Base-by-base conservation (phyloP, 2,329 filamentous ascomycete species). In the Stromatinia cepivora region DNA sequence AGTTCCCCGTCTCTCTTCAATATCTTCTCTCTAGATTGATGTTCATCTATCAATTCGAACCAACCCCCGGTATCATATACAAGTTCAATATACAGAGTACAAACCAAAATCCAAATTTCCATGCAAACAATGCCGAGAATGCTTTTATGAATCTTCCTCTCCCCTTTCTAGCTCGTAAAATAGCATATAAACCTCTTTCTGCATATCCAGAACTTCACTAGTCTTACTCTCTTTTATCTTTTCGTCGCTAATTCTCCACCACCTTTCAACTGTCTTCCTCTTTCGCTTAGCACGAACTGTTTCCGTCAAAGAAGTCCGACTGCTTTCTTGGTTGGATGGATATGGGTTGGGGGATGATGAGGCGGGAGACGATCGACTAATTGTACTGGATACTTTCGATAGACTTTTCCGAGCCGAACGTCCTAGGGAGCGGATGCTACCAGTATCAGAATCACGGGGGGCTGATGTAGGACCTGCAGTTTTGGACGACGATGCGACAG, bases 191-290 rank as follows among this genome's bases (percentile, higher is more conserved):
- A 98, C 94, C 80, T 99, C 95, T 76, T 90, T 90, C 81, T 97
- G 93, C 93, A 97, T 97, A 10, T 89, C 88, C 70, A 99, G 80
- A 9, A 99, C 93, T 75, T 99, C 95, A 67, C 86, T 88, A 8
- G 94, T 98, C 83, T 94, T 97, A 74, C 93, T 91, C 80, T 98
- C 94, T 78, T 94, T 95, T 76, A 98, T 88, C 80, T 96, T 97
- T 74, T 99, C 95, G 79, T 99, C 95, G 73, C 94, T 97, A 73
- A 99, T 97, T 48, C 95, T 88, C 95, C 95, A 99, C 95, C 95
- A 99, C 53, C 91, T 88, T 77, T 96, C 90, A 57, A 85, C 86
- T 17, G 82, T 80, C 76, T 87, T 88, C 74, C 85, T 87, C 71
- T 86, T 87, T 74, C 87, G 88, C 72, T 83, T 86, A 48, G 84